Evolutionary conservation across 768 basidiomycete species (phyloP), one percentile per base, ranked within the genome.

Genomic region (Pulveroboletus sp.): DNA sequence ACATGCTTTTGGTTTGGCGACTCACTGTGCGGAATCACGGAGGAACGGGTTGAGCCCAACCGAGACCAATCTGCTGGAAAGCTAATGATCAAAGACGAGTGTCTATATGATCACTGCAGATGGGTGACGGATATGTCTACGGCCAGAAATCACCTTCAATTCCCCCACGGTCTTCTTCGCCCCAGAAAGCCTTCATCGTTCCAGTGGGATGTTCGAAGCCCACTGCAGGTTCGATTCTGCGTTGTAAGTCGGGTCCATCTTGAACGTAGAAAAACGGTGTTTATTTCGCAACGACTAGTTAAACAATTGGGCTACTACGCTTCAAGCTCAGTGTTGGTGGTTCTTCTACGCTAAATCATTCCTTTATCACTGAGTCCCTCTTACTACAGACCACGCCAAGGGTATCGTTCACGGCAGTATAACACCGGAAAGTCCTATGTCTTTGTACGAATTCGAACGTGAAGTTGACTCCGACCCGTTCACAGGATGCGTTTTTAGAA

Each of bases 291-390:
- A 6, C 6, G 17, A 29, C 27, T 12, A 42, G 41, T 19, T 55
- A 13, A 8, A 31, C 5, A 47, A 55, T 29, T 55, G 53, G 53
- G 54, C 47, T n/a, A 42, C 30, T n/a, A 24, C 26, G n/a, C 43
- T 55, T 23, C 10, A 2, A n/a, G n/a, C n/a, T 19, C 20, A 8
- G 1, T 5, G 54, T 55, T 11, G 4, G 54, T 38, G 19, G 32
- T 6, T 9, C 23, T 30, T 36, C 16, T 19, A 24, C 32, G 1
- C 13, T 16, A 13, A n/a, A 11, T 36, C 6, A 12, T 26, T 19
- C 23, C 5, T 11, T 23, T n/a, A 11, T 23, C 27, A 2, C 52
- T 50, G 23, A 56, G 14, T 39, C 8, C 9, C 12, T 13, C 16
- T 8, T 45, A 12, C 14, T 3, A 17, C 35, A 56, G 55, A 14